Evolutionary conservation across 1,139 yeast species (phyloP), one percentile per base, ranked within the genome.

Genomic region (Pneumocystis carinii): DNA sequence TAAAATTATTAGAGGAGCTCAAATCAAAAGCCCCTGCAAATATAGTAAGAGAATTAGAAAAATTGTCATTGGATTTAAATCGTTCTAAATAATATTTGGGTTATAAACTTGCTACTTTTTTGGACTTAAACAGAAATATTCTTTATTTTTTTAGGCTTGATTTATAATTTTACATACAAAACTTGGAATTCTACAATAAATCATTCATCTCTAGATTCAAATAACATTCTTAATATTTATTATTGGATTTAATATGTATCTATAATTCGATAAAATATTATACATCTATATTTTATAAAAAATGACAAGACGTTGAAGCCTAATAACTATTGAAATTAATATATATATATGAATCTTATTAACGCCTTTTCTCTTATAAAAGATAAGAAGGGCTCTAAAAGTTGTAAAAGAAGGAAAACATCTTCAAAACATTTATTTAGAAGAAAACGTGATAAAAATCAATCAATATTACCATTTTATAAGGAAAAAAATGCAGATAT

Each of bases 1-100:
- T 75, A 3, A 77, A 75, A 1, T 70, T 75, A 24, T 74, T 83
- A 66, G 73, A 71, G 37, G 67, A 71, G 8, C 73, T 83, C 19
- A 72, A 71, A 62, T 72, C 73, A 12, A 70, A 70, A 36, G 73
- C 72, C 8, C 74, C 75, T 3, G 15, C 14, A 39, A 38, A 37
- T 29, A 57, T 57, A 57, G 14, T 38, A 12, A 57, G 27, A 14
- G 37, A 48, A 48, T 48, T 48, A 48, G 32, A 48, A 48, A 48
- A 48, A 48, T 24, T 48, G 15, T 12, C 55, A 10, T 48, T 48
- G 2, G 14, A 24, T 48, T 24, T 29, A 12, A 48, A 24, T 24
- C 10, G 15, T 3, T 10, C 29, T 48, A 48, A 24, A 48, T 24
- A 48, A 24, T 17, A 24, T 24, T 39, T 24, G 10, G 15, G 3